phyloP scores from a whole-genome alignment of 345 rosid genomes.

The Dovyalis caffra region DNA sequence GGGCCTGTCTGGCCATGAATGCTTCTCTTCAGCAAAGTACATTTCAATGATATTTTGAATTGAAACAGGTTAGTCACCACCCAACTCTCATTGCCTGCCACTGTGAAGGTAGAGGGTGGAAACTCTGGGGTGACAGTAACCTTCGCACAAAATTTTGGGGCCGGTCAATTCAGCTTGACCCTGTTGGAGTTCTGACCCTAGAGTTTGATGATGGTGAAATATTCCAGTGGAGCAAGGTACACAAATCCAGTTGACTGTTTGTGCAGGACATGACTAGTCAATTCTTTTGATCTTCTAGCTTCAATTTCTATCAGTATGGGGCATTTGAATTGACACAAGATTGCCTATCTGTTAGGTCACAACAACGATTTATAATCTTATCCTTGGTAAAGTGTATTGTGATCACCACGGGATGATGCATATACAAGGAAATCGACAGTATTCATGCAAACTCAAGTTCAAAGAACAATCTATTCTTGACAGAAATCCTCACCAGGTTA shows the following conservation, averaged over 20 bases:
- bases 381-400: slow-evolving; percentile 83
- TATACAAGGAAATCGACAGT: slow-evolving; percentile 68
- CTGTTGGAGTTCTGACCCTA: slow-evolving; percentile 74
- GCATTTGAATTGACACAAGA: neutral
- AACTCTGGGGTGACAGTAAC: slow-evolving; percentile 94
- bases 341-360: slow-evolving; percentile 58
- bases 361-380: slow-evolving; percentile 84
- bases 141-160: slow-evolving; percentile 97
- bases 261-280: neutral
- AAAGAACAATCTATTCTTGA: slow-evolving; percentile 90
- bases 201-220: slow-evolving; percentile 98
- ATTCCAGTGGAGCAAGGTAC: slow-evolving; percentile 96
- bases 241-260: slow-evolving; percentile 1
- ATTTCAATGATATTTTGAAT: slow-evolving; percentile 4
- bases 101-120: slow-evolving; percentile 98
- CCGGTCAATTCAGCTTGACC: slow-evolving; percentile 95
- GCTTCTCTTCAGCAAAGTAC: neutral
- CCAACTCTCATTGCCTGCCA: slow-evolving; percentile 97
- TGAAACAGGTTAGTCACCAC: slow-evolving; percentile 91
- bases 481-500: slow-evolving; percentile 91
- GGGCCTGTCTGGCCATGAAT: neutral
- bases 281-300: slow-evolving; percentile 15
- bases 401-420: slow-evolving; percentile 95
- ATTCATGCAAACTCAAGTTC: slow-evolving; percentile 91
- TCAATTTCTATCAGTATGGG: neutral